phyloP scores from a whole-genome alignment of 345 rosid genomes.

The Dimocarpus longan region DNA sequence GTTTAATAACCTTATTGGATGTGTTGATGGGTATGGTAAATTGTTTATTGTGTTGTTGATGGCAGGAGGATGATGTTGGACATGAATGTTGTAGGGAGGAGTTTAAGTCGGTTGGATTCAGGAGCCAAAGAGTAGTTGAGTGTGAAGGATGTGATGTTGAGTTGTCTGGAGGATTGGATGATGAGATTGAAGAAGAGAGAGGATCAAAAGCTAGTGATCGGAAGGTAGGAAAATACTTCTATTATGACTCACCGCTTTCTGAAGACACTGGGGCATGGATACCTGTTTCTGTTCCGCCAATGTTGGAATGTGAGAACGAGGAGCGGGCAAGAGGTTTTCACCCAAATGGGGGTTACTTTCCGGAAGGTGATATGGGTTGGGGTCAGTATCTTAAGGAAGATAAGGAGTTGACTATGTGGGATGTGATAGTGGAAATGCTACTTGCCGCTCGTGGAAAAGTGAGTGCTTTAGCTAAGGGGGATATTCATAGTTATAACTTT shows the following conservation, averaged over 20 bases:
- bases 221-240: conserved; percentile 72
- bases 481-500: conserved; percentile 49
- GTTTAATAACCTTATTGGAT: background rate
- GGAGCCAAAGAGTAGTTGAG: conserved; percentile 14
- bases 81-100: conserved; percentile 15
- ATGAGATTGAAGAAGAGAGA: conserved; percentile 21
- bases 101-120: conserved; percentile 11
- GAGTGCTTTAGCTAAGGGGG: conserved; percentile 64
- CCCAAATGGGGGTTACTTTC: conserved; percentile 80
- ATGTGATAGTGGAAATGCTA: conserved; percentile 82
- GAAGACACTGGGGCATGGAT: conserved; percentile 98
- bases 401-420: conserved; percentile 95
- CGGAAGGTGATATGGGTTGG: conserved; percentile 95
- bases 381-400: conserved; percentile 55
- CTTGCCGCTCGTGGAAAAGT: conserved; percentile 88
- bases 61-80: conserved; percentile 14
- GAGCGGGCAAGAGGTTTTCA: conserved; percentile 67
- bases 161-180: conserved; percentile 1
- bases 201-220: conserved; percentile 22
- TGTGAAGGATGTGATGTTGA: conserved; percentile 26
- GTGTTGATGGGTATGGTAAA: background rate
- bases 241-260: conserved; percentile 68
- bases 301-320: conserved; percentile 65
- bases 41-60: conserved; percentile 7
- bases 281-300: conserved; percentile 94